Conservation (phyloP, 2,329 filamentous ascomycete species). For the Colletotrichum kahawae region DNA sequence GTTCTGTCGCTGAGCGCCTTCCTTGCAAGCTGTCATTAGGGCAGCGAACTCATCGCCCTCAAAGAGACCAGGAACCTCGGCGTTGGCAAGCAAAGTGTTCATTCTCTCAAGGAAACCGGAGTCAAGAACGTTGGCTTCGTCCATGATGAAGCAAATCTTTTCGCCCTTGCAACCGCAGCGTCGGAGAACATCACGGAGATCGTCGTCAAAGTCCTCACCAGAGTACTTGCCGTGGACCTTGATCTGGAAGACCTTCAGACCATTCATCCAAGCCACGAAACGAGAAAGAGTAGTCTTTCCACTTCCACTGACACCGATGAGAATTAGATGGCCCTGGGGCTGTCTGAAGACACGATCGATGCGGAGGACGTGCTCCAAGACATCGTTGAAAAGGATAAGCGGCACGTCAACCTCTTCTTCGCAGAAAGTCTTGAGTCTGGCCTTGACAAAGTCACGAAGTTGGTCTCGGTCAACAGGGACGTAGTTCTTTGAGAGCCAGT, state of each 20-base stretch:
- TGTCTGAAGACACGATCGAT: conserved; percentile 99
- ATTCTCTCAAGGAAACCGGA: conserved; percentile 98
- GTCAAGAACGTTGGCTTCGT: conserved; percentile 97
- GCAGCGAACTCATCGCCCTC: conserved; percentile 98
- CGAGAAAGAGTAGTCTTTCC: conserved; percentile 98
- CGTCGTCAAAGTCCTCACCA: conserved; percentile 97
- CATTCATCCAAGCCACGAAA: conserved; percentile 99
- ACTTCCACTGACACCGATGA: conserved; percentile 98
- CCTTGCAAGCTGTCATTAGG: conserved; percentile 99
- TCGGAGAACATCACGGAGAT: conserved; percentile 90
- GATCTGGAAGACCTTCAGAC: conserved; percentile 98
- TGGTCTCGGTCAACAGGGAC: conserved; percentile 95
- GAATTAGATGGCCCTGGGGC: conserved; percentile 95
- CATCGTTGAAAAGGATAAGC: conserved; percentile 98
- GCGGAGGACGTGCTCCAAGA: conserved; percentile 94
- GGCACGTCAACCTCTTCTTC: conserved; percentile 99
- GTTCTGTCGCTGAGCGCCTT: conserved; percentile 95
- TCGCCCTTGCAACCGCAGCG: conserved; percentile 97
- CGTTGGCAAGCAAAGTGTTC: conserved; percentile 98
- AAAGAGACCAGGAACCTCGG: conserved; percentile 98
- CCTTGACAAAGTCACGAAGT: conserved; percentile 96
- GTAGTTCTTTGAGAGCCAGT: conserved; percentile 99
- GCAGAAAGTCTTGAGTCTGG: conserved; percentile 95
- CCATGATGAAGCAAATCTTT: conserved; percentile 99
- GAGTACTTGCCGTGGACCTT: conserved; percentile 99